Evolutionary conservation across 768 basidiomycete genomes (phyloP).

Genomic region (Tephrocybe sp.): DNA sequence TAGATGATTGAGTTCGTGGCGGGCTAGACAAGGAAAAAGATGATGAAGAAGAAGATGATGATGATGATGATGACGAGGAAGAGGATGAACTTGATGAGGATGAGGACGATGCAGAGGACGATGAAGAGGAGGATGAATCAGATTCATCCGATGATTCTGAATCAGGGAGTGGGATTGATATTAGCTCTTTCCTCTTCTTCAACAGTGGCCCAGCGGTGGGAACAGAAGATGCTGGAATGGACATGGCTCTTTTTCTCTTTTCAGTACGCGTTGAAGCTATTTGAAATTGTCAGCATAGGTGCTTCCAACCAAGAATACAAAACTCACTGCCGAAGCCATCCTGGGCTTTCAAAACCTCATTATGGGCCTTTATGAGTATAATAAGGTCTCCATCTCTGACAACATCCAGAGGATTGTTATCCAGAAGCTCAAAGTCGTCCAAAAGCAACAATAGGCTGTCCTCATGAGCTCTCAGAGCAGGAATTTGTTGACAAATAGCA

Average conservation of each 20-base stretch:
- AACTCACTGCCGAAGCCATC: conserved; percentile 10
- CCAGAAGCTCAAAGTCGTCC: conserved; percentile 50
- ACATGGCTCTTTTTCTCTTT: conserved; percentile 25
- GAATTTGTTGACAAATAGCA: conserved; percentile 34
- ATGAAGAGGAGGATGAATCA: conserved; percentile 15
- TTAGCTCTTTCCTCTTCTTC: conserved; percentile 8
- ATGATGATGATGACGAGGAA: conserved; percentile 22
- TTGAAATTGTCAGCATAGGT: neutral
- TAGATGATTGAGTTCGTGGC: conserved; percentile 8
- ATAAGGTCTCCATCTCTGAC: conserved; percentile 53
- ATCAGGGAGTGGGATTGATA: conserved; percentile 13
- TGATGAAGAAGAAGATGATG: conserved; percentile 24
- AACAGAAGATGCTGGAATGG: conserved; percentile 4
- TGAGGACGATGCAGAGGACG: conserved; percentile 22
- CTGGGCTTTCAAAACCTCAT: conserved; percentile 4
- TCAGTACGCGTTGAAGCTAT: conserved; percentile 12
- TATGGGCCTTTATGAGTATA: conserved; percentile 29
- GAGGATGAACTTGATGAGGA: conserved; percentile 24
- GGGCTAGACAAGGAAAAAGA: conserved; percentile 19
- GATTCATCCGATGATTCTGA: conserved; percentile 28
- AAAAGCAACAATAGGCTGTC: conserved; percentile 33
- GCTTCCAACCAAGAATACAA: neutral
- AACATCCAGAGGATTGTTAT: conserved; percentile 35
- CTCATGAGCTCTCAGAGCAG: conserved; percentile 24
- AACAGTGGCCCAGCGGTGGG: neutral